phyloP scores from a whole-genome alignment of 805 yeast species.

The Yarrowia sp. region DNA sequence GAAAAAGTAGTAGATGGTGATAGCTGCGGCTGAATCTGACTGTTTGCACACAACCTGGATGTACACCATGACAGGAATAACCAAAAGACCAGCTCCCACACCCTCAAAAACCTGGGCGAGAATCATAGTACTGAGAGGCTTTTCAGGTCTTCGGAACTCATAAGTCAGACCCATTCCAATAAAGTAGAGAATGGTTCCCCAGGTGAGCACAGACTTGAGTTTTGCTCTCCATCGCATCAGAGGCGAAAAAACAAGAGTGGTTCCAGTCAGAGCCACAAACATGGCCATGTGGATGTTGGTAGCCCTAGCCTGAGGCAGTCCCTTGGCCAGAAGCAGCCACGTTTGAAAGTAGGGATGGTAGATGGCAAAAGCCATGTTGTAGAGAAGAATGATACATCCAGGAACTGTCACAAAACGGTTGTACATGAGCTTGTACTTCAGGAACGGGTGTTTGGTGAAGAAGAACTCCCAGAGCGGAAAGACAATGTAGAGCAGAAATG shows the following conservation, averaged over 20 bases:
- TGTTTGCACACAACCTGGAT: slow-evolving; percentile 21
- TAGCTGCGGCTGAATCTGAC: slow-evolving; percentile 23
- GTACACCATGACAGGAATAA: slow-evolving; percentile 15
- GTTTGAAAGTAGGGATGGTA: slow-evolving; percentile 11
- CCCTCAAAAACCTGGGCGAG: slow-evolving; percentile 16
- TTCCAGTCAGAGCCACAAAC: background rate
- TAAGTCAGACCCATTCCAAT: slow-evolving; percentile 6
- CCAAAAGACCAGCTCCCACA: slow-evolving; percentile 11
- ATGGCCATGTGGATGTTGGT: slow-evolving; percentile 20
- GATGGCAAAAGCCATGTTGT: slow-evolving; percentile 19
- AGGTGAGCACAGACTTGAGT: background rate
- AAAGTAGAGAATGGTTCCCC: slow-evolving; percentile 9
- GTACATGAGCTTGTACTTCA: slow-evolving; percentile 8
- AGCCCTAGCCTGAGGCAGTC: background rate
- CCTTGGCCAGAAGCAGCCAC: slow-evolving; percentile 3
- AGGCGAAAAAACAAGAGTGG: slow-evolving; percentile 4
- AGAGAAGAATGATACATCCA: background rate
- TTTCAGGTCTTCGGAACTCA: slow-evolving; percentile 17
- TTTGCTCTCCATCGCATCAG: slow-evolving; percentile 18
- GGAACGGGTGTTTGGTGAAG: slow-evolving; percentile 2
- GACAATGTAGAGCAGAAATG: background rate
- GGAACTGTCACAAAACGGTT: background rate
- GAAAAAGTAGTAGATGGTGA: slow-evolving; percentile 23
- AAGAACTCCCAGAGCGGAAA: background rate
- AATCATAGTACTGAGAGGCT: background rate